phyloP scores from a whole-genome alignment of 129 eudicot genomes.

The Arctium minus region DNA sequence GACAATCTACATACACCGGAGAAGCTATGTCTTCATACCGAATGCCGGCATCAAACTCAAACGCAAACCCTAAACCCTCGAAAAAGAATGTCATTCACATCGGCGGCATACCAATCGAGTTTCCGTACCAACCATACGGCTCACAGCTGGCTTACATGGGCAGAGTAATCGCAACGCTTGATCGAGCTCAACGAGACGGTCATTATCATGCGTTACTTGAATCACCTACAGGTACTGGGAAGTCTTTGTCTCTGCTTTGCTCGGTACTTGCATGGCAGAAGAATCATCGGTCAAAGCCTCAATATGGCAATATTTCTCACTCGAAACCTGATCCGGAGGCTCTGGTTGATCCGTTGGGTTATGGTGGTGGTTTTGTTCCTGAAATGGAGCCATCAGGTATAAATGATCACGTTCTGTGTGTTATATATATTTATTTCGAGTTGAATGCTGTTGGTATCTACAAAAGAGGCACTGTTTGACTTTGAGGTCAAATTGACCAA shows the following conservation, averaged over 20 bases:
- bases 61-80: conserved; percentile 22
- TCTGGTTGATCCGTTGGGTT: conserved; percentile 50
- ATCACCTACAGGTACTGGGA: conserved; percentile 97
- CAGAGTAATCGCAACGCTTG: conserved; percentile 74
- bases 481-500: not conserved
- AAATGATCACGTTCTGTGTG: not conserved
- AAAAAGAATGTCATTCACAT: conserved; percentile 45
- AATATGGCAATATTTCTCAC: conserved; percentile 19
- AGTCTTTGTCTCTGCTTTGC: conserved; percentile 85
- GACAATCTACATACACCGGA: not conserved
- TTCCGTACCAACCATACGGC: conserved; percentile 88
- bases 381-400: conserved; percentile 67
- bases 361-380: conserved; percentile 85
- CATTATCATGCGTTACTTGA: conserved; percentile 87
- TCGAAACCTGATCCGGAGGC: conserved; percentile 65
- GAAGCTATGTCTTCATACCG: conserved; percentile 20
- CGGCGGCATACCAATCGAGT: conserved; percentile 79
- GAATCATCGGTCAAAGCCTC: conserved; percentile 35
- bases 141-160: conserved; percentile 86
- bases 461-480: not conserved
- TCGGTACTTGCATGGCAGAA: conserved; percentile 91
- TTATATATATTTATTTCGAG: not conserved
- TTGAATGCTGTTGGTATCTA: not conserved
- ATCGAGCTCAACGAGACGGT: conserved; percentile 74
- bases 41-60: conserved; percentile 14